These are phyloP conservation scores for Sarocladium kiliense DNA, from an alignment of 2,329 filamentous ascomycete genomes.

Conservation along the genomic window DNA sequence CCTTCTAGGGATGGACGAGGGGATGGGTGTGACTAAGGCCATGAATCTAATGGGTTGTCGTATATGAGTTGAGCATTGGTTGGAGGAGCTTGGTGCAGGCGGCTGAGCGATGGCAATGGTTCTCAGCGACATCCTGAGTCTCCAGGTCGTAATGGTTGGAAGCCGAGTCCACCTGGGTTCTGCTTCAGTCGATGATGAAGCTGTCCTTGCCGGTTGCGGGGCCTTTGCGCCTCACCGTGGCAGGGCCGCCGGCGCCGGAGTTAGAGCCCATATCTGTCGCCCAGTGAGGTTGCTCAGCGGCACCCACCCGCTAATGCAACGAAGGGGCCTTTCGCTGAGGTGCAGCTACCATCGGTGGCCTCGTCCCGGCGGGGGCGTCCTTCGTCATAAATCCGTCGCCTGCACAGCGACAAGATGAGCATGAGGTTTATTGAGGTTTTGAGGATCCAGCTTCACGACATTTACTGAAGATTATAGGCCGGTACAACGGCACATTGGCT, in stretches of 20 bases:
- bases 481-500: too few relatives aligned
- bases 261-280: not conserved
- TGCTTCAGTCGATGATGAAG: not conserved
- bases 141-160: too few relatives aligned
- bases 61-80: not conserved
- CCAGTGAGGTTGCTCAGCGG: too few relatives aligned
- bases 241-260: not conserved
- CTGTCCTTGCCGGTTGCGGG: not conserved
- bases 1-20: not conserved
- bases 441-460: not conserved
- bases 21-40: conserved; percentile 5
- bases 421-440: not conserved
- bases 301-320: conserved; percentile 1
- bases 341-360: conserved; percentile 1
- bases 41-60: not conserved
- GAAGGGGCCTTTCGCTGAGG: not conserved
- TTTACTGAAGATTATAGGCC: not conserved
- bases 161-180: too few relatives aligned
- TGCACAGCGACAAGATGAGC: not conserved
- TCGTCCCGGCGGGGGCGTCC: conserved; percentile 1
- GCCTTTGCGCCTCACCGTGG: not conserved
- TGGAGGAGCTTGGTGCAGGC: not conserved
- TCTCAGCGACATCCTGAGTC: too few relatives aligned
- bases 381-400: conserved; percentile 10
- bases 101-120: too few relatives aligned